These are phyloP conservation scores for Backusella tarrabulga DNA, from an alignment of 192 early-diverging fungal genomes.

Conservation along the genomic window DNA sequence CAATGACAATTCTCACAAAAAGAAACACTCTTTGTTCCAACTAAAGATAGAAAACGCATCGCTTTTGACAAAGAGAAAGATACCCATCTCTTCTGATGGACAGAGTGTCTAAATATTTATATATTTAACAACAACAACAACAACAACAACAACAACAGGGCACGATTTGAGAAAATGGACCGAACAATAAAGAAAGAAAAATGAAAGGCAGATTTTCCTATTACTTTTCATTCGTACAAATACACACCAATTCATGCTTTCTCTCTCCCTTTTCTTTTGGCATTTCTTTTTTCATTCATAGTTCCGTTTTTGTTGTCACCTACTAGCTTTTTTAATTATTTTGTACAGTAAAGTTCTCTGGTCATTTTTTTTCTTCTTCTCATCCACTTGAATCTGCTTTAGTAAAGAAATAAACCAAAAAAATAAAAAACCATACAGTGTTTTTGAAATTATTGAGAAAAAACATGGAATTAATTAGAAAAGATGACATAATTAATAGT, in stretches of 20 bases:
- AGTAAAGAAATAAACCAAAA: too few species aligned
- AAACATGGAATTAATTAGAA: too few species aligned
- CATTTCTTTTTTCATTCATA: too few species aligned
- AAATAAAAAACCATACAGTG: too few species aligned
- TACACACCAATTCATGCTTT: not conserved
- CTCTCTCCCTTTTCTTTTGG: not conserved
- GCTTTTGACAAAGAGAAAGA: constrained; percentile 17
- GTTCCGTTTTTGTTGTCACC: not conserved
- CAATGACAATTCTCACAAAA: not conserved
- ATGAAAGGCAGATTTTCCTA: not conserved
- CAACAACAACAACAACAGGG: too few species aligned
- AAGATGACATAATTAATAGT: too few species aligned
- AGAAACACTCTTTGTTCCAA: constrained; percentile 15
- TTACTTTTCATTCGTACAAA: not conserved
- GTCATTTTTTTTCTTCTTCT: not conserved
- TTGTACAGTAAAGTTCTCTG: not conserved
- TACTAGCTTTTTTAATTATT: not conserved
- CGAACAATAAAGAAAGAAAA: not conserved
- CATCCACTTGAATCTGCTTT: too few species aligned
- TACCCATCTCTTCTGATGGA: not conserved
- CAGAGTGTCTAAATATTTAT: constrained; percentile 3
- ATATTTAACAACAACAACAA: not conserved
- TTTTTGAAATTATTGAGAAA: too few species aligned
- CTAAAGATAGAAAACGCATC: constrained; percentile 27
- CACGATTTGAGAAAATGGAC: too few species aligned